Conservation (phyloP, 768 basidiomycete species). For the Hericium coralloides region DNA sequence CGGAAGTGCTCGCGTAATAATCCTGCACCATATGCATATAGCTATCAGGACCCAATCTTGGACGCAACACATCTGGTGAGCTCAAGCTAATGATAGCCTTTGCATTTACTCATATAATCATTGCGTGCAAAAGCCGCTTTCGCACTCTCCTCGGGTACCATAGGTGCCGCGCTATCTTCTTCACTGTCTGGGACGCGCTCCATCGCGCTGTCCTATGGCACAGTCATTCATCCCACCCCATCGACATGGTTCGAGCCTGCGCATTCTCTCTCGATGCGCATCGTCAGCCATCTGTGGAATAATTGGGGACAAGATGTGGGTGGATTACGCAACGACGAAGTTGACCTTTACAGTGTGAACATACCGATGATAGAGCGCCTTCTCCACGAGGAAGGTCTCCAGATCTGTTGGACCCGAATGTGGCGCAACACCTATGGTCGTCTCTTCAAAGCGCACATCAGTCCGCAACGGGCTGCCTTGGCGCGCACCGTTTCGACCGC, state of each 20-base stretch:
- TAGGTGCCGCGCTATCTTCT: constrained; percentile 84
- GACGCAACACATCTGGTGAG: constrained; percentile 75
- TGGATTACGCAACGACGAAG: constrained; percentile 50
- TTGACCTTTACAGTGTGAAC: constrained; percentile 83
- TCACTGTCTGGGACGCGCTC: constrained; percentile 58
- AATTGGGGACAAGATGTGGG: constrained; percentile 73
- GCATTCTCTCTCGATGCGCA: constrained; percentile 53
- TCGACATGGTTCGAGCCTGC: constrained; percentile 64
- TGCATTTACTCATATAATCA: neutral
- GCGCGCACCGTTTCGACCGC: constrained; percentile 25
- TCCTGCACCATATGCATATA: constrained; percentile 19
- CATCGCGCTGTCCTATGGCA: constrained; percentile 87
- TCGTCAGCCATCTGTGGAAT: constrained; percentile 68
- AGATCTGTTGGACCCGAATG: constrained; percentile 72
- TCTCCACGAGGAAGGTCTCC: constrained; percentile 48
- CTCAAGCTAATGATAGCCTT: constrained; percentile 1
- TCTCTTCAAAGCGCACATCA: constrained; percentile 50
- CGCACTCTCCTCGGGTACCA: constrained; percentile 82
- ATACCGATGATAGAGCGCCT: constrained; percentile 71
- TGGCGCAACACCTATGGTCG: constrained; percentile 83
- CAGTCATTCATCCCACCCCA: constrained; percentile 40
- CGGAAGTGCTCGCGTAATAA: constrained; percentile 5
- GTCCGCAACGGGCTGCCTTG: constrained; percentile 11
- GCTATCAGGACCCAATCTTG: constrained; percentile 83
- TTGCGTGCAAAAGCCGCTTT: constrained; percentile 53